Evolutionary conservation across 2,329 filamentous ascomycete species (phyloP).

Genomic region (Fusarium sp.): DNA sequence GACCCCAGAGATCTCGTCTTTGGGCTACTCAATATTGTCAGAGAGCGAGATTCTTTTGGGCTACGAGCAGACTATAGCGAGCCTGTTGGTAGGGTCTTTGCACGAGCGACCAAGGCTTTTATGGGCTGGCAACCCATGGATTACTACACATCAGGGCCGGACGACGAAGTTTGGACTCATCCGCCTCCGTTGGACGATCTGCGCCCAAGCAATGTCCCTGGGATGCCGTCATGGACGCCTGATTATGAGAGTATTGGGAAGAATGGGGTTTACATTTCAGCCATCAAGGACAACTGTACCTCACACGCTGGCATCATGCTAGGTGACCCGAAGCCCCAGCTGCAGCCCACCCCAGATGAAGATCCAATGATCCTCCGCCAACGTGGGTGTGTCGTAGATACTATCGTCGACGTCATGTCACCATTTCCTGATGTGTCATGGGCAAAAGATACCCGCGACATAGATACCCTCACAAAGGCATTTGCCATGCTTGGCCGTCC

Average conservation of each 20-base stretch:
- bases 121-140: slow-evolving; percentile 35
- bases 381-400: slow-evolving; percentile 9
- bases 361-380: slow-evolving; percentile 5
- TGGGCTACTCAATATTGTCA: slow-evolving; percentile 30
- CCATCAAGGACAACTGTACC: neutral
- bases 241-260: slow-evolving; percentile 3
- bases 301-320: neutral
- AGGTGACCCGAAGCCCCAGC: neutral
- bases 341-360: neutral
- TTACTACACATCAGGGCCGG: too few relatives aligned
- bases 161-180: neutral
- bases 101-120: slow-evolving; percentile 16
- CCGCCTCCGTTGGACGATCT: neutral
- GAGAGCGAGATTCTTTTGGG: slow-evolving; percentile 9
- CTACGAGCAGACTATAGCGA: slow-evolving; percentile 22
- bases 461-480: neutral
- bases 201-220: slow-evolving; percentile 1
- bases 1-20: slow-evolving; percentile 45
- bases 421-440: neutral
- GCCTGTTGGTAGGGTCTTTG: slow-evolving; percentile 16
- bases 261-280: neutral
- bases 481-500: neutral
- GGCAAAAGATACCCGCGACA: neutral
- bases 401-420: neutral
- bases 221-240: slow-evolving; percentile 10